Conservation (phyloP, 768 basidiomycete genomes). For the Scleroderma citrinum region DNA sequence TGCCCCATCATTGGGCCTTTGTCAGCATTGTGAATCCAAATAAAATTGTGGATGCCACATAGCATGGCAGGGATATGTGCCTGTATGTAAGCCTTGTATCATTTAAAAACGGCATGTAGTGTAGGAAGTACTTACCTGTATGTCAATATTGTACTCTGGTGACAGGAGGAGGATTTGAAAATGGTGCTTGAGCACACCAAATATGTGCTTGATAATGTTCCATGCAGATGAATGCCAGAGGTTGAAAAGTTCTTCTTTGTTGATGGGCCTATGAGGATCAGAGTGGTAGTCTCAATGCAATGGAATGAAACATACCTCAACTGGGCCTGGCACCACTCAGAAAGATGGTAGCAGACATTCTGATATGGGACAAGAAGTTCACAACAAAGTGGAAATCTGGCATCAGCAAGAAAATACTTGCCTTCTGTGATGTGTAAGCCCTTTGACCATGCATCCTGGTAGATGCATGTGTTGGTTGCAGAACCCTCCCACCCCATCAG, state of each 20-base stretch:
- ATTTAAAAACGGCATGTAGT: constrained; percentile 17
- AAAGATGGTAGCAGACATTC: background rate
- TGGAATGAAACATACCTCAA: background rate
- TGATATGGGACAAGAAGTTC: constrained; percentile 10
- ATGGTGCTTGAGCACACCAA: constrained; percentile 31
- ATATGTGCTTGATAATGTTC: constrained; percentile 36
- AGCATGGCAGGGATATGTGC: constrained; percentile 16
- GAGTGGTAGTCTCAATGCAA: background rate
- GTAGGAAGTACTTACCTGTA: constrained; percentile 18
- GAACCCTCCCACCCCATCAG: constrained; percentile 38
- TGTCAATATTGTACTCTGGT: constrained; percentile 10
- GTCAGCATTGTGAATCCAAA: constrained; percentile 8
- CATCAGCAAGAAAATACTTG: constrained; percentile 25
- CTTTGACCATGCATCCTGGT: constrained; percentile 17
- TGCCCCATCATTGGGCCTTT: background rate
- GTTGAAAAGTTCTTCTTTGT: constrained; percentile 38
- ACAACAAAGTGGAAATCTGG: constrained; percentile 4
- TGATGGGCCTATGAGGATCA: constrained; percentile 22
- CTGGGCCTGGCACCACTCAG: too few relatives aligned
- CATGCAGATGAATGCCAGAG: constrained; percentile 33
- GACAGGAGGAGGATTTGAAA: constrained; percentile 14
- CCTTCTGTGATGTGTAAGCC: constrained; percentile 26
- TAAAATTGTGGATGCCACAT: constrained; percentile 22
- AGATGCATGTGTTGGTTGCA: constrained; percentile 31
- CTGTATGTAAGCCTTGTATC: constrained; percentile 7